Percentiles rank a stretch among this genome's conserved stretches.
Conservation (phyloP, 139 green algal genomes). For the Chlamydomonas eustigma region DNA sequence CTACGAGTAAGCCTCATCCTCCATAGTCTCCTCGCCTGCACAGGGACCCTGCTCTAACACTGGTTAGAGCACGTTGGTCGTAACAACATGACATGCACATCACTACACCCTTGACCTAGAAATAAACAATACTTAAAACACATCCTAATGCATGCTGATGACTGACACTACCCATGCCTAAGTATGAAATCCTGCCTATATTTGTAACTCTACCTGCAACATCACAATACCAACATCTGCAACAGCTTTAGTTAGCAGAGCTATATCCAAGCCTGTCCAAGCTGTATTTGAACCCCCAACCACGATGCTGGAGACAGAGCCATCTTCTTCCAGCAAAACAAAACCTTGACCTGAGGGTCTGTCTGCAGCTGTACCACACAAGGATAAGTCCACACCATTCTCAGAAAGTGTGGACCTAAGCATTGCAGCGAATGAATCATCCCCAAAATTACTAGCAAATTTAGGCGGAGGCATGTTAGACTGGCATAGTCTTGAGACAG, state of each 20-base stretch:
- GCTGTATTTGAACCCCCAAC: slow-evolving; percentile 59
- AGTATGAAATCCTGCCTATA: too few species aligned
- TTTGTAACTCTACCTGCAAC: slow-evolving; percentile 4
- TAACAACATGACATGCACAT: too few species aligned
- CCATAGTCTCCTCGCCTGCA: too few species aligned
- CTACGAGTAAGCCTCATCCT: too few species aligned
- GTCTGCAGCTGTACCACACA: neutral
- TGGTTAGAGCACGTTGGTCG: too few species aligned
- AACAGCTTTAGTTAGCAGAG: neutral
- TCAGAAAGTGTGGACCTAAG: slow-evolving; percentile 32
- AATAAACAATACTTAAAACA: too few species aligned
- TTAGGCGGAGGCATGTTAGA: too few species aligned
- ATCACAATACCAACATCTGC: neutral
- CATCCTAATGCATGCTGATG: too few species aligned
- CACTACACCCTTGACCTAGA: too few species aligned
- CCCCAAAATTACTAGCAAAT: slow-evolving; percentile 33
- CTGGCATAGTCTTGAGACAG: slow-evolving; percentile 16
- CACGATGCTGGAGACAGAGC: slow-evolving; percentile 58
- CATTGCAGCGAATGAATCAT: slow-evolving; percentile 27
- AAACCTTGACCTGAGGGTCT: slow-evolving; percentile 51
- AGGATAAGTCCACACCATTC: slow-evolving; percentile 43
- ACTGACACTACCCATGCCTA: too few species aligned
- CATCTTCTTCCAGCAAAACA: slow-evolving; percentile 64
- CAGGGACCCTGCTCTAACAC: too few species aligned
- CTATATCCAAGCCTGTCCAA: slow-evolving; percentile 6